phyloP scores from a whole-genome alignment of 805 yeast species.

The Teunomyces kruisii region DNA sequence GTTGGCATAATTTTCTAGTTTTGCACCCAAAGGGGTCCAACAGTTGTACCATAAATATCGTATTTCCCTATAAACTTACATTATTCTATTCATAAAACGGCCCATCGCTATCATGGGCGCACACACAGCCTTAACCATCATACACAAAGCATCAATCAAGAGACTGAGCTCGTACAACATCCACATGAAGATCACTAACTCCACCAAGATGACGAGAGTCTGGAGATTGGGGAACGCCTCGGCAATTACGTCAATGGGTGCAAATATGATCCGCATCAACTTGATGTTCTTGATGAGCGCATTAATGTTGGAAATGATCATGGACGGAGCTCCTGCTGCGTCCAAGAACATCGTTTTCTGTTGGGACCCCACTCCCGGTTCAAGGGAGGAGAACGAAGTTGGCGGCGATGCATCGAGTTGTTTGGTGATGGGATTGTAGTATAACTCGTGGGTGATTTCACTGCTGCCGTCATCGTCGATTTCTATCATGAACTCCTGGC shows the following conservation, averaged over 20 bases:
- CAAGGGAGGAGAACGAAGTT: slow-evolving; percentile 8
- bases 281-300: slow-evolving; percentile 33
- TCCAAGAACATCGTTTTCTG: background rate
- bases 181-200: slow-evolving; percentile 41
- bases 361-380: background rate
- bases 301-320: slow-evolving; percentile 31
- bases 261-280: slow-evolving; percentile 36
- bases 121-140: slow-evolving; percentile 45
- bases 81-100: slow-evolving; percentile 41
- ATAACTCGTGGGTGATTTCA: slow-evolving; percentile 26
- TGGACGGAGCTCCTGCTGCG: slow-evolving; percentile 11
- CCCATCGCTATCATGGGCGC: slow-evolving; percentile 49
- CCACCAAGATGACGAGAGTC: slow-evolving; percentile 39
- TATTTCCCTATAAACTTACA: slow-evolving; percentile 15
- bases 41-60: background rate
- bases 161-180: slow-evolving; percentile 41
- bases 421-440: slow-evolving; percentile 32
- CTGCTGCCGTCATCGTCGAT: slow-evolving; percentile 21
- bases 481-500: slow-evolving; percentile 30
- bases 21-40: background rate
- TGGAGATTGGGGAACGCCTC: slow-evolving; percentile 37
- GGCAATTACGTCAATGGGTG: slow-evolving; percentile 41
- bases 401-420: slow-evolving; percentile 30
- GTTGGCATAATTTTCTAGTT: background rate
- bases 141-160: slow-evolving; percentile 42